A percentile compares a stretch with the other conserved stretches of the same genome.
Evolutionary conservation across 2,329 filamentous ascomycete species (phyloP).

Genomic region (Sclerotinia sclerotiorum): DNA sequence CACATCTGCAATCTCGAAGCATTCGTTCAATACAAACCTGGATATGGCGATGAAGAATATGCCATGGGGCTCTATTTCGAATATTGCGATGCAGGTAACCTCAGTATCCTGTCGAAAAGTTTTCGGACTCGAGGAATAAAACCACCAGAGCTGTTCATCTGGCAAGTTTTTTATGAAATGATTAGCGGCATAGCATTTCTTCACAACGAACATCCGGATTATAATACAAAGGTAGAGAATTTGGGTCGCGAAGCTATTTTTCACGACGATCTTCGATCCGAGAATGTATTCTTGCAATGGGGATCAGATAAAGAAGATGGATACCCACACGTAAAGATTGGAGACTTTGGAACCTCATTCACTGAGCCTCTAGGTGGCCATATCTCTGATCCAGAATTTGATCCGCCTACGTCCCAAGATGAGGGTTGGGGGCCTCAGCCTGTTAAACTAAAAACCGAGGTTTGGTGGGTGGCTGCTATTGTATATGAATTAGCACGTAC

Average conservation of each 20-base stretch:
- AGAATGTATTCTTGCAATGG: conserved; percentile 18
- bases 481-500: not conserved
- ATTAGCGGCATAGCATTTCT: conserved; percentile 10
- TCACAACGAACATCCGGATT: conserved; percentile 21
- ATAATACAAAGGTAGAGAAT: not conserved
- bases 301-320: not conserved
- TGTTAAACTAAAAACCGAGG: not conserved
- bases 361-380: not conserved
- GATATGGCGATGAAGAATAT: not conserved
- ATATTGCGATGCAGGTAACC: not conserved
- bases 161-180: conserved; percentile 7
- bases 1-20: conserved; percentile 15
- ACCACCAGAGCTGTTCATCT: not conserved
- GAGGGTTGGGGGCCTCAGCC: not conserved
- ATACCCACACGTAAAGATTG: conserved; percentile 15
- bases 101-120: not conserved
- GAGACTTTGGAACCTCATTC: conserved; percentile 8
- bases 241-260: not conserved
- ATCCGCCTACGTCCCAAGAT: not conserved
- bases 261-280: not conserved
- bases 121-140: not conserved
- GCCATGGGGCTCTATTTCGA: conserved; percentile 14
- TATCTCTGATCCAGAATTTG: not conserved
- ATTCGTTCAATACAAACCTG: conserved; percentile 10
- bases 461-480: not conserved